Base-by-base conservation (phyloP, 1,139 yeast genomes). In the Candida glucosophila region DNA sequence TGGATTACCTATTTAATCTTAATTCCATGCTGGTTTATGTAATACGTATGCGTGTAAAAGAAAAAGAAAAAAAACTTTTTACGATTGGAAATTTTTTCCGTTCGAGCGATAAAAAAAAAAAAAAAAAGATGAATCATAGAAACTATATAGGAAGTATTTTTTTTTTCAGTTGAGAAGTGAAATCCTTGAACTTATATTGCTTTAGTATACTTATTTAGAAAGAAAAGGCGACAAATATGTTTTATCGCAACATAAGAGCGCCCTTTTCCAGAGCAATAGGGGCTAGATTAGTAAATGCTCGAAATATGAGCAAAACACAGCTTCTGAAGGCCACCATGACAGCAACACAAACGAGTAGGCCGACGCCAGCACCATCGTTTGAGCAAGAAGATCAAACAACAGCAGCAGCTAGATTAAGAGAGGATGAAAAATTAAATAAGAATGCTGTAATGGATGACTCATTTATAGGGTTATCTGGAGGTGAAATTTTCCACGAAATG, bases 401-500 rank as follows among this genome's bases (percentile, higher is more conserved):
- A 10, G 29, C 25, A 9, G 20, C 33, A 19, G 10, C 24, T 11
- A 22, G 27, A 11, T 18, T 24, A 13, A 25, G 29, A 32, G 33
- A 29, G 27, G 27, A 33, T 27, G 31, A 28, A 15, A n/a, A n/a
- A n/a, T n/a, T n/a, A n/a, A n/a, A n/a, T n/a, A 35, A 25, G 18
- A 26, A 41, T 19, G 39, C 33, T 29, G 33, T 44, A 28, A 73
- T 74, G 82, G 95, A 83, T 48, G 86, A 79, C 46, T 79, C 94
- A 11, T 78, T 88, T 47, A 83, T 90, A 35, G 98, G 98, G 8
- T 72, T 86, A 43, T 79, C 95, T 12, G 98, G 98, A 38, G 98
- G 98, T 41, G 93, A 90, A 59, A 86, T 90, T 37, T 90, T 90
- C 61, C 96, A 90, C 57, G 97, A 90, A 58, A 90, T 90, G 98